These are phyloP conservation scores for Calonectria crousiana DNA, from an alignment of 2,329 filamentous ascomycete species.

Conservation along the genomic window DNA sequence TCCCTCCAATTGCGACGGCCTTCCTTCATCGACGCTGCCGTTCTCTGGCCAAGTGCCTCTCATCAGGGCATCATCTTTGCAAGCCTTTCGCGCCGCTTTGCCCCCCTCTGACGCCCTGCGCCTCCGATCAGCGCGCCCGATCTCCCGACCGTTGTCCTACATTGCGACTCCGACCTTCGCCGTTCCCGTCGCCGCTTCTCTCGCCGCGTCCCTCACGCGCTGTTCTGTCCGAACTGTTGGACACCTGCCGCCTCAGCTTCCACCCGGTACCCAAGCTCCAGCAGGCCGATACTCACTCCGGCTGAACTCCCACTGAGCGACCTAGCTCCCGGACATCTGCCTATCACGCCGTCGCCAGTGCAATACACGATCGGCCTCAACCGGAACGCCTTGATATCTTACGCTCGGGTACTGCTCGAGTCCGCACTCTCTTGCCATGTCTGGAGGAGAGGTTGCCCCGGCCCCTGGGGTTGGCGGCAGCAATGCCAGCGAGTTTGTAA, in stretches of 20 bases:
- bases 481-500: constrained; percentile 96
- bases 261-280: constrained; percentile 16
- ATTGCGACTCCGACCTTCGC: constrained; percentile 24
- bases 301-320: constrained; percentile 34
- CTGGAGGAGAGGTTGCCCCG: constrained; percentile 48
- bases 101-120: constrained; percentile 30
- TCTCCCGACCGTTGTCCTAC: constrained; percentile 25
- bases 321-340: constrained; percentile 27
- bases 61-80: constrained; percentile 23
- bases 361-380: constrained; percentile 11
- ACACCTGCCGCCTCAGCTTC: not conserved
- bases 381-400: constrained; percentile 9
- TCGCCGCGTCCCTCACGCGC: constrained; percentile 25
- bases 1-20: constrained; percentile 44
- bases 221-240: constrained; percentile 1
- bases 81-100: constrained; percentile 27
- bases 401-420: not conserved
- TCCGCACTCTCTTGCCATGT: constrained; percentile 44
- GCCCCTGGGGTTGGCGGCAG: constrained; percentile 64
- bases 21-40: constrained; percentile 37
- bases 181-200: constrained; percentile 6
- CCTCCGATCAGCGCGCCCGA: constrained; percentile 18
- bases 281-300: constrained; percentile 30
- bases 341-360: constrained; percentile 22
- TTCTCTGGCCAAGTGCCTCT: constrained; percentile 28